Conservation (phyloP, 208 protist species). For the Porcisia deanei region DNA sequence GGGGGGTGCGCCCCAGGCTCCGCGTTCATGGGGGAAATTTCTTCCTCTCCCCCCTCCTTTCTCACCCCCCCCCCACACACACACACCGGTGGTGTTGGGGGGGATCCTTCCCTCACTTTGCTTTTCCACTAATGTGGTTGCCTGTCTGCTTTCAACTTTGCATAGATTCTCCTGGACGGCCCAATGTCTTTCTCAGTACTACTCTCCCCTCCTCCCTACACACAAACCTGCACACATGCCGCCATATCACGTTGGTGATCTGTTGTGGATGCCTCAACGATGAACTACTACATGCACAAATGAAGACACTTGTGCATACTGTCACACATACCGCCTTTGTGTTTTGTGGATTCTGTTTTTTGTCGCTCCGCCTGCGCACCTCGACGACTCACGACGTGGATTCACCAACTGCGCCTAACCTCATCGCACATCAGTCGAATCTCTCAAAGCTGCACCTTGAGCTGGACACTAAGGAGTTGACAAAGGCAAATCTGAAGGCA, state of each 20-base stretch:
- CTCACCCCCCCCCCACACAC: too few relatives aligned
- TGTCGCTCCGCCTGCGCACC: not conserved
- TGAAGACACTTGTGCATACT: not conserved
- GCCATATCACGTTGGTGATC: not conserved
- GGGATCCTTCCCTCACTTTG: too few relatives aligned
- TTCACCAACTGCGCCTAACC: not conserved
- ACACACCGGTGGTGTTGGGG: too few relatives aligned
- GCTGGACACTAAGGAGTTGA: not conserved
- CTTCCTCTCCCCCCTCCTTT: too few relatives aligned
- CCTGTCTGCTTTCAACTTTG: not conserved
- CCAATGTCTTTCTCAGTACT: not conserved
- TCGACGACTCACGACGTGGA: not conserved
- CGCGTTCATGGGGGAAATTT: not conserved
- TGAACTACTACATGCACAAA: not conserved
- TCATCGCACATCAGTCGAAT: not conserved
- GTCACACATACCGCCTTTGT: not conserved
- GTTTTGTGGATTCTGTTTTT: not conserved
- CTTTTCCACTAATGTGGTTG: not conserved
- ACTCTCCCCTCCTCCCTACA: not conserved
- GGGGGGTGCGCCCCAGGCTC: not conserved
- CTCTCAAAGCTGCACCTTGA: not conserved
- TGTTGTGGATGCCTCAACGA: too few relatives aligned
- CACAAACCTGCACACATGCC: not conserved
- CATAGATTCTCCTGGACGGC: not conserved
- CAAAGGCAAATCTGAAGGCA: not conserved